Conservation (phyloP, 2,329 filamentous ascomycete species). For the Cladosporium austrohemisphaericum region DNA sequence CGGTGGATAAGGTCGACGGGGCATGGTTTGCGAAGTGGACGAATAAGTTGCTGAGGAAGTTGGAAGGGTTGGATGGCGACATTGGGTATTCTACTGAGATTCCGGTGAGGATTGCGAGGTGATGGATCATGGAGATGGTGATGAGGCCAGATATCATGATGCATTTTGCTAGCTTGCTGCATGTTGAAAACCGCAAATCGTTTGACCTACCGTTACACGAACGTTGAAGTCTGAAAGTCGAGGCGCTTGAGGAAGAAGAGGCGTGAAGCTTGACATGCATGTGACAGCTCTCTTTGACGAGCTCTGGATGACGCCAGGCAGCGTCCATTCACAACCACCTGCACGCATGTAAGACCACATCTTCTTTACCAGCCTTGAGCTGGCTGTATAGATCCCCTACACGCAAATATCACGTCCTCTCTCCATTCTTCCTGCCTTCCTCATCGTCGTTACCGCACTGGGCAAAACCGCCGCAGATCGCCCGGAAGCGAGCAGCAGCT, state of each 20-base stretch:
- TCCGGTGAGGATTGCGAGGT: too few species aligned
- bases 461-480: not conserved
- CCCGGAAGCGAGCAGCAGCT: not conserved
- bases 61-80: constrained; percentile 12
- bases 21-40: constrained; percentile 14
- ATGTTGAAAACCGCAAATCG: too few species aligned
- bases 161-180: too few species aligned
- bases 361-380: not conserved
- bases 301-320: constrained; percentile 4
- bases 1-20: constrained; percentile 10
- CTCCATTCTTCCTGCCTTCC: not conserved
- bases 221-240: not conserved
- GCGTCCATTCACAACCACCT: not conserved
- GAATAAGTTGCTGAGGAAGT: constrained; percentile 7
- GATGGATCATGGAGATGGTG: too few species aligned
- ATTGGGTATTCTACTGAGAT: constrained; percentile 12
- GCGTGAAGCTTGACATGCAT: not conserved
- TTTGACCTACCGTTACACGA: too few species aligned
- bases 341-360: not conserved
- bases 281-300: constrained; percentile 1
- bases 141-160: too few species aligned
- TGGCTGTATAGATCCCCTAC: too few species aligned
- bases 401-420: not conserved
- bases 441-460: not conserved
- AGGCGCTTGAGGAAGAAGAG: too few species aligned